Evolutionary conservation across 352 stramenopile species (phyloP), one percentile per base, ranked within the genome.

Genomic region (Thraustochytrium sp.): DNA sequence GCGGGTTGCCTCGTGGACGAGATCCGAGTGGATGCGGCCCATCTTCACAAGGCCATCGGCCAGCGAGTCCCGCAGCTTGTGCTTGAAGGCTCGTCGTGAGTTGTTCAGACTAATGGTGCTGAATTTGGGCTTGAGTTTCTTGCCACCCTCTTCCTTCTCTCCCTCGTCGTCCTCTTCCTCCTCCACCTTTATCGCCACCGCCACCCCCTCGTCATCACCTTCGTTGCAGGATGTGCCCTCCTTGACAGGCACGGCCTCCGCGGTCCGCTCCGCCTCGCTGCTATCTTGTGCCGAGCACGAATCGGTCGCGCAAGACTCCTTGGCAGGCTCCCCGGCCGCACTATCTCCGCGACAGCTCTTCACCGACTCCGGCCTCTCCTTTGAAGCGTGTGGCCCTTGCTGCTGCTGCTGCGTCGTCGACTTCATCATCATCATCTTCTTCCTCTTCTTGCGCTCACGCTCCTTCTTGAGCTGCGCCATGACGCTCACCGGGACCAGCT

Each of bases 101-200:
- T 63, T 63, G 31, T 80, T 80, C 44, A 80, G 68, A 44, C 68
- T 80, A 16, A 80, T 80, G 26, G 68, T 53, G 68, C 68, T 80
- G 8, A 80, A 80, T 11, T 53, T 46, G 21, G 68, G 68, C 53
- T 80, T 80, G 2, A n/a, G n/a, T n/a, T n/a, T n/a, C n/a, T n/a
- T n/a, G n/a, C n/a, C n/a, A n/a, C n/a, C n/a, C n/a, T n/a, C n/a
- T n/a, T n/a, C n/a, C n/a, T n/a, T 18, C 21, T 68, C 59, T 54
- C 59, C 59, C 13, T 29, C n/a, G 59, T 49, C 34, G n/a, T 68
- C 34, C 16, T 48, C 31, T 48, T 23, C 31, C 13, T 68, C 59
- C 13, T 68, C 59, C 16, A 54, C 23, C 23, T 29, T 29, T 54
- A 49, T 48, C 31, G 48, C n/a, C 48, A 23, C n/a, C n/a, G 48